Conservation (phyloP, 179 eudicot species). For the Nepenthes alata region DNA sequence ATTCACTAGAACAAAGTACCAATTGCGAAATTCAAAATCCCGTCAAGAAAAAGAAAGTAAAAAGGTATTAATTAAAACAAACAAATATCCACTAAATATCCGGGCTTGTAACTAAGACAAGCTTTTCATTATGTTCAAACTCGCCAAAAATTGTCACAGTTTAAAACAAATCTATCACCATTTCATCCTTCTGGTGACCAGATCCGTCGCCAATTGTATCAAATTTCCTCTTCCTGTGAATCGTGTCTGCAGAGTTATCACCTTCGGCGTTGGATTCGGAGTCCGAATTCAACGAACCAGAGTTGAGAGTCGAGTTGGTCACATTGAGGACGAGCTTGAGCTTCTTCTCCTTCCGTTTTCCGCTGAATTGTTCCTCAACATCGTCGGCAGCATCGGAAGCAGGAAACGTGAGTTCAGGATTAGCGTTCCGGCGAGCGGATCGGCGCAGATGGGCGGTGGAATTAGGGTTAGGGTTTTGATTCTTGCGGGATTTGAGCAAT, state of each 20-base stretch:
- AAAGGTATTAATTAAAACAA: slow-evolving; percentile 6
- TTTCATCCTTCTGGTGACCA: slow-evolving; percentile 10
- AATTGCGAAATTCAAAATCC: slow-evolving; percentile 10
- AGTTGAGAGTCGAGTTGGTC: slow-evolving; percentile 2
- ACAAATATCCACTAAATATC: slow-evolving; percentile 1
- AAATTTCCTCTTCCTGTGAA: slow-evolving; percentile 27
- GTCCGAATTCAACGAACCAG: slow-evolving; percentile 5
- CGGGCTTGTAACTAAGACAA: slow-evolving; percentile 1
- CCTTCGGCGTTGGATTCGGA: slow-evolving; percentile 13
- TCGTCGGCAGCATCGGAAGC: background rate
- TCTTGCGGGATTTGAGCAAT: background rate
- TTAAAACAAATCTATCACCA: slow-evolving; percentile 12
- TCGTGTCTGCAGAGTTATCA: slow-evolving; percentile 3
- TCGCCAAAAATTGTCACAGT: background rate
- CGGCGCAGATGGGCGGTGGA: slow-evolving; percentile 15
- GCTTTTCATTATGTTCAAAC: slow-evolving; percentile 3
- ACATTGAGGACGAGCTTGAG: slow-evolving; percentile 6
- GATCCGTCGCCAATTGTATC: slow-evolving; percentile 31
- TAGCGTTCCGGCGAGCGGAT: slow-evolving; percentile 43
- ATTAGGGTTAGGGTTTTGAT: slow-evolving; percentile 13
- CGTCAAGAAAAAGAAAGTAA: background rate
- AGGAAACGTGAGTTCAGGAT: slow-evolving; percentile 7
- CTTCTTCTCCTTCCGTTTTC: slow-evolving; percentile 10
- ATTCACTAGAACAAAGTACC: slow-evolving; percentile 16
- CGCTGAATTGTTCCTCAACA: background rate